These are phyloP conservation scores for Diaporthe humulicola DNA, from an alignment of 2,329 filamentous ascomycete species.

Conservation along the genomic window DNA sequence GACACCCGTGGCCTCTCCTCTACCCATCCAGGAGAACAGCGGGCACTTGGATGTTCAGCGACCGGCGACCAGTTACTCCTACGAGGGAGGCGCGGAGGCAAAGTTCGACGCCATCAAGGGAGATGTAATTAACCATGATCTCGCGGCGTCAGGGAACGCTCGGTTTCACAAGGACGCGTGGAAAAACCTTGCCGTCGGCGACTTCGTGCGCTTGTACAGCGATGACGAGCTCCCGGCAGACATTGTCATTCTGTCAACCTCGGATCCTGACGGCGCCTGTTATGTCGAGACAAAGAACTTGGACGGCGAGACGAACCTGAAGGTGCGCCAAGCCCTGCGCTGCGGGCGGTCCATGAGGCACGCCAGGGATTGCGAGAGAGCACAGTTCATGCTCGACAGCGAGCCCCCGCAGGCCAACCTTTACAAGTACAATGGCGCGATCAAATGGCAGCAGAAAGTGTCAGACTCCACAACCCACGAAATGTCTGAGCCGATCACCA, in stretches of 20 bases:
- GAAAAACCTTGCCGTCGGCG: slow-evolving; percentile 95
- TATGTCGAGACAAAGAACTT: slow-evolving; percentile 99
- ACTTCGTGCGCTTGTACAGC: slow-evolving; percentile 96
- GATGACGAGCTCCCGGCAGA: slow-evolving; percentile 96
- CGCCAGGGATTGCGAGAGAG: slow-evolving; percentile 90
- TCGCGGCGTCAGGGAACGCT: slow-evolving; percentile 76
- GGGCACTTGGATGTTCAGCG: slow-evolving; percentile 47
- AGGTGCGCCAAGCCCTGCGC: slow-evolving; percentile 91
- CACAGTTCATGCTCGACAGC: slow-evolving; percentile 90
- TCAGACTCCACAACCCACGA: slow-evolving; percentile 73
- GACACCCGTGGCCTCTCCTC: slow-evolving; percentile 91
- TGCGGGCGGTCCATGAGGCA: slow-evolving; percentile 87
- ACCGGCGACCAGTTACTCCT: slow-evolving; percentile 50
- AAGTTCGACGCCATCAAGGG: slow-evolving; percentile 62
- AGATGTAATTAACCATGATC: slow-evolving; percentile 79
- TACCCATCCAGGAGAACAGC: slow-evolving; percentile 60
- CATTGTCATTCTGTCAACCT: slow-evolving; percentile 91
- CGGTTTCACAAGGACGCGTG: slow-evolving; percentile 93
- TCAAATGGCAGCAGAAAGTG: slow-evolving; percentile 86
- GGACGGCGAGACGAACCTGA: slow-evolving; percentile 97
- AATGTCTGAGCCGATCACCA: slow-evolving; percentile 93
- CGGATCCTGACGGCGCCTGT: slow-evolving; percentile 92
- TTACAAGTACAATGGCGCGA: slow-evolving; percentile 92
- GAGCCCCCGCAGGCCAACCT: slow-evolving; percentile 93
- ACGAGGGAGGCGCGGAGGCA: slow-evolving; percentile 50